Evolutionary conservation across 306 rosid genomes (phyloP).

Genomic region (Prunus armeniaca): DNA sequence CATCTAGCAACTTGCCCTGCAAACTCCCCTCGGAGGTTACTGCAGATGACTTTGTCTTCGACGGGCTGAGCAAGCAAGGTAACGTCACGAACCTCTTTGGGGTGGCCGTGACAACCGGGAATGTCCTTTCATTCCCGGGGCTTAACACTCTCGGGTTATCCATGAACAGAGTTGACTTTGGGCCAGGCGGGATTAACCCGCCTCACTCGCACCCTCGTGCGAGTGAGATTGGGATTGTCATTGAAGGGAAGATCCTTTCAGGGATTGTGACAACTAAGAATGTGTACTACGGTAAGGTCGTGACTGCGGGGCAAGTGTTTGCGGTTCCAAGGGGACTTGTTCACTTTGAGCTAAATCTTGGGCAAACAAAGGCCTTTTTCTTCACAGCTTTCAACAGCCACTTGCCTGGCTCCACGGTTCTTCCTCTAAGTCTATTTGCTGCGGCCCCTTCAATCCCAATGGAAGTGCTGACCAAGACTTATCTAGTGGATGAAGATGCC

Average conservation of each 20-base stretch:
- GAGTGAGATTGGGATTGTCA: conserved; percentile 14
- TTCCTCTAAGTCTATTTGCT: conserved; percentile 8
- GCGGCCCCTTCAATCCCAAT: neutral
- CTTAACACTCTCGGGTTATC: conserved; percentile 34
- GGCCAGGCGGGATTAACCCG: conserved; percentile 31
- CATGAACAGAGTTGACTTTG: conserved; percentile 38
- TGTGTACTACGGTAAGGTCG: conserved; percentile 31
- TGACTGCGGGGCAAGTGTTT: conserved; percentile 30
- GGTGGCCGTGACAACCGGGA: conserved; percentile 3
- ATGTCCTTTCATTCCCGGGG: conserved; percentile 25
- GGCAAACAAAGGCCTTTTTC: conserved; percentile 10
- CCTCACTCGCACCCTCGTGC: conserved; percentile 35
- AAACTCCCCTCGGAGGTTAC: neutral
- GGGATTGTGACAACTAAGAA: conserved; percentile 37
- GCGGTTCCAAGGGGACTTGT: conserved; percentile 17
- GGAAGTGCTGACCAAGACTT: conserved; percentile 13
- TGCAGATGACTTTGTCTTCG: conserved; percentile 13
- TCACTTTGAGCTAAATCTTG: conserved; percentile 1
- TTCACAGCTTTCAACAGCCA: conserved; percentile 1
- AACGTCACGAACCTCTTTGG: neutral
- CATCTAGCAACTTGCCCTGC: neutral
- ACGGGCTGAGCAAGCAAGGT: neutral
- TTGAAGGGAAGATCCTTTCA: conserved; percentile 27
- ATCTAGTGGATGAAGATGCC: neutral
- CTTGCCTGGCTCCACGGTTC: neutral